Evolutionary conservation across 441 rosid genomes (phyloP), one percentile per base, ranked within the genome.

Genomic region (Euphorbia celastroides): DNA sequence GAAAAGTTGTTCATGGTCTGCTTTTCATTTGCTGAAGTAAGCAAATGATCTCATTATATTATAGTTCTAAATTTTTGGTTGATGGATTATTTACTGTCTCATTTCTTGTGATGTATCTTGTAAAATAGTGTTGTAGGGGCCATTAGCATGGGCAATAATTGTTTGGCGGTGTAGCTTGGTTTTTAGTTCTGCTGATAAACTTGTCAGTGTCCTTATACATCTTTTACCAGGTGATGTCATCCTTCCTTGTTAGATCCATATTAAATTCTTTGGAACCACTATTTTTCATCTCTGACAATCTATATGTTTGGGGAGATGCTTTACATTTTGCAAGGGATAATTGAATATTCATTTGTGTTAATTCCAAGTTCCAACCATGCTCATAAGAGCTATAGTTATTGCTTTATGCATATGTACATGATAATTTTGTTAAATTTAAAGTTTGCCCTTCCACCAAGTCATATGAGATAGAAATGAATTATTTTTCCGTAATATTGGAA

Each of bases 151-250:
- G 99, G 99, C 99, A 22, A 70, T 93, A 58, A 89, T 93, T 64
- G 92, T 93, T 30, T 93, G 99, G 99, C 92, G 97, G 67, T 90
- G 97, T 71, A 93, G 99, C 77, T 74, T 93, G 87, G 99, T 93
- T 74, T 93, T 93, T 80, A 93, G 94, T 71, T 93, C 96, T 16
- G 72, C 69, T 5, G 99, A 93, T 81, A 93, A 93, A 84, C 72
- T 90, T 79, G 88, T 91, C 70, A 93, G 99, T 70, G 97, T 91
- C 62, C 95, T 93, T 48, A 93, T 93, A 73, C 99, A 93, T 83
- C 99, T 90, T 74, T 79, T 93, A 61, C 99, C 97, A 28, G 97
- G 99, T 91, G 73, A 82, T 88, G 80, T 60, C 25, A 31, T 57
- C 17, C 46, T 14, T 68, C 44, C 65, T 44, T 23, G 28, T 38